phyloP scores from a whole-genome alignment of 164 flowering plant genomes.

The Vitis amurensis region DNA sequence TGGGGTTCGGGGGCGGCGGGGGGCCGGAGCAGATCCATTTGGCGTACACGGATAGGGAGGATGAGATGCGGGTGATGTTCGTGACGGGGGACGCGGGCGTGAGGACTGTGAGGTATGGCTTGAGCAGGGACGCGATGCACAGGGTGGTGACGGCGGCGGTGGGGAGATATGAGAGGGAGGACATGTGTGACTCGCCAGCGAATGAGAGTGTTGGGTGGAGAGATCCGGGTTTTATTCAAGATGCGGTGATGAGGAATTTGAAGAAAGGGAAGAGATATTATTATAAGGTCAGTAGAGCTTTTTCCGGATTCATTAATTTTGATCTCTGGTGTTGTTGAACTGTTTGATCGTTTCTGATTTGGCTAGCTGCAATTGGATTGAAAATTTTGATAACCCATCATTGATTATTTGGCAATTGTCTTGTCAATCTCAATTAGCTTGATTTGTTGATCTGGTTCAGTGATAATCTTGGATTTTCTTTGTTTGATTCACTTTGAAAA shows the following conservation, averaged over 20 bases:
- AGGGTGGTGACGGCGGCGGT: conserved; percentile 45
- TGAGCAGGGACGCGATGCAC: conserved; percentile 30
- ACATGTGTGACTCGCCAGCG: conserved; percentile 90
- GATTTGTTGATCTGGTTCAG: no score
- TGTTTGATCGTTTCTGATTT: background rate
- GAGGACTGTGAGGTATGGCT: conserved; percentile 66
- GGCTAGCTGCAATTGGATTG: no score
- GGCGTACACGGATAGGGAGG: conserved; percentile 55
- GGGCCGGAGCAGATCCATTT: conserved; percentile 91
- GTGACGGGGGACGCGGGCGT: conserved; percentile 54
- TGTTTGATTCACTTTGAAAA: no score
- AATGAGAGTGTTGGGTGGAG: conserved; percentile 87
- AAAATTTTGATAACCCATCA: no score
- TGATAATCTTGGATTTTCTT: no score
- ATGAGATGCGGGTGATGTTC: conserved; percentile 94
- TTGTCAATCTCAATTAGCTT: no score
- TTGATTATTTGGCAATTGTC: no score
- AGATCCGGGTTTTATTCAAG: conserved; percentile 86
- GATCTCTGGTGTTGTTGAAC: background rate
- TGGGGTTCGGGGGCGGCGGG: conserved; percentile 40
- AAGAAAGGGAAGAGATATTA: conserved; percentile 65
- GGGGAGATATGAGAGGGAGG: conserved; percentile 75
- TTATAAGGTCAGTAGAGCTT: conserved; percentile 58
- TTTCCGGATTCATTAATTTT: background rate
- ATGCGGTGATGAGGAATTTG: conserved; percentile 71